Base-by-base conservation (phyloP, 345 rosid species). In the Eucalyptus curtisii region DNA sequence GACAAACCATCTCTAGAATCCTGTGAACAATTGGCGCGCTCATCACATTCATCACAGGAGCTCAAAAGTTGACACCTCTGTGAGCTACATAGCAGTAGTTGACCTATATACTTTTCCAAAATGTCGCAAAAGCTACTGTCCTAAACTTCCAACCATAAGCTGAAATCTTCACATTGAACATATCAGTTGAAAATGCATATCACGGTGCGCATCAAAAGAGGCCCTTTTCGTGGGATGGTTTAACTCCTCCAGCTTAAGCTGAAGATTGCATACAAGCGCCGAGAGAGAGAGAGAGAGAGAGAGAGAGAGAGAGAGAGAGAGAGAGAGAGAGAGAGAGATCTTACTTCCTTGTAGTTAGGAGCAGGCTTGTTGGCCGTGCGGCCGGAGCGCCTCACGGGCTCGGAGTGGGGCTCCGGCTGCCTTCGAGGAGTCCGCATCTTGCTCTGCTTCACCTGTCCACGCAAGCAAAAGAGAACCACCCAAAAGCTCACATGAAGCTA, bases 331-430 rank as follows among this genome's bases (percentile, higher is more conserved):
- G 33, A 37, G 30, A 42, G 47, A 76, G 47, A 1, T 76, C 91
- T 90, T 61, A 95, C 99, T 49, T 97, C 98, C 92, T 89, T 94
- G 93, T 97, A 97, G 90, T 93, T 94, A 3, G 96, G 95, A 86
- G 96, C 87, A 10, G 98, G 93, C 89, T 92, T 93, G 89, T 89
- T 93, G 1, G 95, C 93, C 37, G 93, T 89, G 37, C 98, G 97
- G 89, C 91, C 71, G 27, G 99, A 97, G 90, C 99, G 92, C 88
- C 99, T 94, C n/a, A 92, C 90, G 5, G 95, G 91, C 53, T 49
- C 85, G 30, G 91, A 82, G 50, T 45, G 27, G 11, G 85, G 20
- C 33, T 92, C 95, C 64, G 44, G 87, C 24, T 90, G 92, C 22
- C 30, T 24, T 55, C 91, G 91, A 81, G 47, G 88, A 8, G 88